phyloP scores from a whole-genome alignment of 306 rosid species.

The Castanopsis chinensis region DNA sequence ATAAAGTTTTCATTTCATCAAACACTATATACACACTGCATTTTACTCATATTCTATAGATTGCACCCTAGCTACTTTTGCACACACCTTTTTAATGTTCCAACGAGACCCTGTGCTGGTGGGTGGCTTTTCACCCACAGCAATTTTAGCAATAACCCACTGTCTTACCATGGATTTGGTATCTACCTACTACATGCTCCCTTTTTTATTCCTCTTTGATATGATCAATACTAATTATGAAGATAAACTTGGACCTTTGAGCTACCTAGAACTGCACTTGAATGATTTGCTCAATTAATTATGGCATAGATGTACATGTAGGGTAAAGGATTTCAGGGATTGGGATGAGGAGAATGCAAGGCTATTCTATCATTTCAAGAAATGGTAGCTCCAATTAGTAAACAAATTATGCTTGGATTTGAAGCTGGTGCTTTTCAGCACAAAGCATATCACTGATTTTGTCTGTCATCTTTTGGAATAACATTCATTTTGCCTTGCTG shows the following conservation, averaged over 20 bases:
- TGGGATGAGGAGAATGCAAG: neutral
- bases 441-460: neutral
- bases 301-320: too few species aligned
- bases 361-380: neutral
- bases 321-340: neutral
- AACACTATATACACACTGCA: too few species aligned
- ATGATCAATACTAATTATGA: neutral
- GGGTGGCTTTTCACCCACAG: neutral
- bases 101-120: neutral
- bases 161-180: neutral
- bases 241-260: neutral
- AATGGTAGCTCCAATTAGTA: neutral
- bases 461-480: conserved; percentile 21
- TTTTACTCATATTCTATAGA: too few species aligned
- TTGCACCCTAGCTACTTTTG: neutral
- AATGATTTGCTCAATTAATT: too few species aligned
- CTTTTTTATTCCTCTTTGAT: neutral
- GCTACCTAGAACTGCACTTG: too few species aligned
- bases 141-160: neutral
- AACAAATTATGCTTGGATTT: neutral
- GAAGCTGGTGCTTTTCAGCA: neutral
- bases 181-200: neutral
- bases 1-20: too few species aligned
- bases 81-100: neutral
- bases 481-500: conserved; percentile 16